A percentile compares a stretch with the other conserved stretches of the same genome.
Evolutionary conservation across 768 basidiomycete genomes (phyloP).

Genomic region (Leccinum incarnatum): DNA sequence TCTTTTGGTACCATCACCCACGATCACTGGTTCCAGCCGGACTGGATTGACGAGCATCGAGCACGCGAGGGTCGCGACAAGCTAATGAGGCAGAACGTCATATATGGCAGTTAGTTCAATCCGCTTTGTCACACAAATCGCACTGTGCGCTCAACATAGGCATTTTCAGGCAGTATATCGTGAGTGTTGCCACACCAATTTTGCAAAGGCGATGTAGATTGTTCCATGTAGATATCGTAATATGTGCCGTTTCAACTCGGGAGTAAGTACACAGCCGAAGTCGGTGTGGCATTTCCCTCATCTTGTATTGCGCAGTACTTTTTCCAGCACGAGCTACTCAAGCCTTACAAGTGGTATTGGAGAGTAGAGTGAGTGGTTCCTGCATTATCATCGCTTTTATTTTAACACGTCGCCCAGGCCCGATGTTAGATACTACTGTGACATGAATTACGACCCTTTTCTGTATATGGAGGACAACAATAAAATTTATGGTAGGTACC

Average conservation of each 20-base stretch:
- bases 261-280: slow-evolving; percentile 37
- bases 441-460: slow-evolving; percentile 52
- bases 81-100: slow-evolving; percentile 47
- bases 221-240: slow-evolving; percentile 52
- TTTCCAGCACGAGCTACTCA: slow-evolving; percentile 52
- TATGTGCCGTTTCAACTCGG: slow-evolving; percentile 77
- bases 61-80: slow-evolving; percentile 51
- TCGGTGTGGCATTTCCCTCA: slow-evolving; percentile 1
- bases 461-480: slow-evolving; percentile 52
- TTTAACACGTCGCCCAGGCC: slow-evolving; percentile 34
- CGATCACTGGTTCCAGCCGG: slow-evolving; percentile 69
- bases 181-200: slow-evolving; percentile 21
- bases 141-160: background rate
- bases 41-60: slow-evolving; percentile 67
- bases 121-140: background rate
- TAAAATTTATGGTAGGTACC: slow-evolving; percentile 46
- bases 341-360: slow-evolving; percentile 60
- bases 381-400: background rate
- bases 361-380: slow-evolving; percentile 46
- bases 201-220: background rate
- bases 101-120: slow-evolving; percentile 44
- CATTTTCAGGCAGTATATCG: slow-evolving; percentile 42
- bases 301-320: slow-evolving; percentile 42
- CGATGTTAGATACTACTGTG: slow-evolving; percentile 53
- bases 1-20: slow-evolving; percentile 56